These are phyloP conservation scores for Boletus rubropictus DNA, from an alignment of 768 basidiomycete species.

Conservation along the genomic window DNA sequence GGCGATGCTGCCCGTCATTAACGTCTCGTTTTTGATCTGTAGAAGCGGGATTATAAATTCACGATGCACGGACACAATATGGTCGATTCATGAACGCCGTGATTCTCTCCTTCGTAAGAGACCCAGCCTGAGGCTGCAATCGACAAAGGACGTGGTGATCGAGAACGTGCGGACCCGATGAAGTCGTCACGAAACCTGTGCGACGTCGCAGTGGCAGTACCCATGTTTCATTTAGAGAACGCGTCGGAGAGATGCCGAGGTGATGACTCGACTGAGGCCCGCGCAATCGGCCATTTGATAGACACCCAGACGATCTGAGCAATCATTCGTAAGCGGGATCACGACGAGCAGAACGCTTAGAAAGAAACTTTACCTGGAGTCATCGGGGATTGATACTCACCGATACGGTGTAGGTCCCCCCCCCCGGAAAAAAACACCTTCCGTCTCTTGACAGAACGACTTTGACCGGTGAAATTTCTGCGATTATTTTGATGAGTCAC, in stretches of 20 bases:
- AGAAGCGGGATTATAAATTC: neutral
- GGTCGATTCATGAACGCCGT: neutral
- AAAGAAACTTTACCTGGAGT: slow-evolving; percentile 9
- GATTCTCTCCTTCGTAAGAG: neutral
- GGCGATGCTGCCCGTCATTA: no score
- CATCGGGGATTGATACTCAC: neutral
- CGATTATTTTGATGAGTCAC: slow-evolving; percentile 5
- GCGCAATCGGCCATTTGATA: neutral
- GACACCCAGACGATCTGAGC: slow-evolving; percentile 6
- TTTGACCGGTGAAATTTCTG: slow-evolving; percentile 5
- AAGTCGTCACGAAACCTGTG: no score
- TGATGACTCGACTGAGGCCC: slow-evolving; percentile 7
- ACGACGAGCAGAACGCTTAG: neutral
- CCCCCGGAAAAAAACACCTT: no score
- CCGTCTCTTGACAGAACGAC: neutral
- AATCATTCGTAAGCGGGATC: slow-evolving; percentile 8
- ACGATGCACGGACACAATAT: neutral
- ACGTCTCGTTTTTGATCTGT: neutral
- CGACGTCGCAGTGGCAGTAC: no score
- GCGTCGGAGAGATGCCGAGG: slow-evolving; percentile 2
- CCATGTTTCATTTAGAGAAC: no score
- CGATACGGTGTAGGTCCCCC: no score
- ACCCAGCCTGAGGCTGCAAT: neutral
- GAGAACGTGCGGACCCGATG: slow-evolving; percentile 9
- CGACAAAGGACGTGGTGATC: neutral